Base-by-base conservation (phyloP, 148 eudicot genomes). In the Spergularia marina region DNA sequence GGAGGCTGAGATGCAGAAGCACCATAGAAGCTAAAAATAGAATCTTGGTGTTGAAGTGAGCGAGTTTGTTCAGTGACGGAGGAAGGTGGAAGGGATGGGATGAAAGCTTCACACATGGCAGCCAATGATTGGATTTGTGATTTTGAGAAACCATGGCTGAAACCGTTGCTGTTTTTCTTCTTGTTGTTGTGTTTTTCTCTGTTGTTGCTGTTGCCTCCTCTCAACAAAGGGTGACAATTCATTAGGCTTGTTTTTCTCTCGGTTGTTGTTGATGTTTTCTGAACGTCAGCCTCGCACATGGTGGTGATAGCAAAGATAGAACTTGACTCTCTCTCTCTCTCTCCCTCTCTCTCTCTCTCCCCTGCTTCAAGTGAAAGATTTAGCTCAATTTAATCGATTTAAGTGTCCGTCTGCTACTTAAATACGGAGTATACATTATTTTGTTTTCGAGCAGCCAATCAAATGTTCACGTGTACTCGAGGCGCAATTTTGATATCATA, bases 141-240 rank as follows among this genome's bases (percentile, higher is more conserved):
- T 4, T 88, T 54, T 25, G 93, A 85, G 63, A 89, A 90, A 13
- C 93, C 93, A 86, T 92, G 91, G 74, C 40, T 85, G 60, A 74
- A 76, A 40, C 66, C 66, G 7, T 30, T 52, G 52, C 15, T 8
- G 4, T 39, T 30, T 30, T 3, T 30, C 36, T 30, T 30, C 36
- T 30, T 16, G 55, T 12, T 20, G 39, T 66, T 74, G 40, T 78
- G 3, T 25, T 18, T 16, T 7, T 67, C 17, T 15, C 18, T 55
- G 58, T 20, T 21, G 6, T 3, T 21, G 18, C 62, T 79, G 36
- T 77, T 87, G 23, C 74, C 72, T 39, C 89, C 88, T 71, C 82
- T 81, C 59, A 92, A 71, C 81, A 87, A 59, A 4, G 91, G 91
- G 72, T 90, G 97, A 16, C 78, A 74, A 62, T 74, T 70, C 78